Evolutionary conservation across 2,329 filamentous ascomycete species (phyloP).

Genomic region (Xylaria hypoxylon): DNA sequence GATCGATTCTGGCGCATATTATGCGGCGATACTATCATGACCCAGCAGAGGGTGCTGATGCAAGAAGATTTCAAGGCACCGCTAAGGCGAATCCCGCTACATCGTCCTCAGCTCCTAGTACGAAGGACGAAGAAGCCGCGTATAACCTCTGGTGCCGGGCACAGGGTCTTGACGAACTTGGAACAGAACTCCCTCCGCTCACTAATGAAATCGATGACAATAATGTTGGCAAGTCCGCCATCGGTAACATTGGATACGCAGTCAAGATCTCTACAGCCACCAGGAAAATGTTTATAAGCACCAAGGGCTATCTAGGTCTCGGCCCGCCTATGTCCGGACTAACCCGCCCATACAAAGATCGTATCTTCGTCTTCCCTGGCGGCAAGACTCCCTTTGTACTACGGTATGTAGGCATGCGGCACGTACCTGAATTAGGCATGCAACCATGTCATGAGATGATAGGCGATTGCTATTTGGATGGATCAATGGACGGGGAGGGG

Average conservation of each 20-base stretch:
- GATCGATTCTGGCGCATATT: constrained; percentile 28
- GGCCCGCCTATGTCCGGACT: constrained; percentile 15
- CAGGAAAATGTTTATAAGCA: constrained; percentile 24
- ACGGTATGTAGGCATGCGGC: constrained; percentile 24
- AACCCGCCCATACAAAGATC: constrained; percentile 9
- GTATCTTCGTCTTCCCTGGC: constrained; percentile 30
- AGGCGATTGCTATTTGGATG: constrained; percentile 28
- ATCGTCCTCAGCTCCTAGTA: neutral
- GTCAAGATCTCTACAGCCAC: constrained; percentile 25
- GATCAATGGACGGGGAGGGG: constrained; percentile 26
- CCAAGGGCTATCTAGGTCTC: constrained; percentile 25
- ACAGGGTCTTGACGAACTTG: constrained; percentile 15
- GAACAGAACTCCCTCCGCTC: neutral
- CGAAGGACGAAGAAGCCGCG: constrained; percentile 1
- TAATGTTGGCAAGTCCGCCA: neutral
- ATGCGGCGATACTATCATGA: constrained; percentile 30
- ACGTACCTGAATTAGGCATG: constrained; percentile 27
- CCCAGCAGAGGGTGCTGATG: neutral
- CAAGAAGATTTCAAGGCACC: constrained; percentile 24
- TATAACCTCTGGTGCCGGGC: constrained; percentile 26
- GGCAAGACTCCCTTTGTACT: constrained; percentile 27
- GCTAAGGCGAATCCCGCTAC: constrained; percentile 5
- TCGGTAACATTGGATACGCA: constrained; percentile 23
- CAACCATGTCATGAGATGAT: constrained; percentile 26
- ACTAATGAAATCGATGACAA: neutral